These are phyloP conservation scores for Vachellia pachyceras DNA, from an alignment of 306 rosid species.

Conservation along the genomic window DNA sequence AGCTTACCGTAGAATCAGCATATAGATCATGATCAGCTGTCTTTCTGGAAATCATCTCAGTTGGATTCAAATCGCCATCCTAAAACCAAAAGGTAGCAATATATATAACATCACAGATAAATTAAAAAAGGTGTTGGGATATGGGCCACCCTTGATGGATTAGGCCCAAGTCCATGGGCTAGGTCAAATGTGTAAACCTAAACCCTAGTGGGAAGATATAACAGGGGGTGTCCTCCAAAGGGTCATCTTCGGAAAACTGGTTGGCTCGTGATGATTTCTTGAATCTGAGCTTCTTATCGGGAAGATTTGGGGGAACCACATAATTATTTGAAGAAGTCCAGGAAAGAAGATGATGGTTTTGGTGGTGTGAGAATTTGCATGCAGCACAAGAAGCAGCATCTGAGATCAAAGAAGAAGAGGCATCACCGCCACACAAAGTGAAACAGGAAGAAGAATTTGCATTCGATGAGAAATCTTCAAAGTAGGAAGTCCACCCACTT, in stretches of 20 bases:
- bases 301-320: neutral
- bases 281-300: conserved; percentile 48
- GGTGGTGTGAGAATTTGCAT: conserved; percentile 55
- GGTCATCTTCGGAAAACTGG: conserved; percentile 54
- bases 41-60: conserved; percentile 55
- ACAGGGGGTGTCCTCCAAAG: conserved; percentile 97
- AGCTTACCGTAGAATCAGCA: conserved; percentile 66
- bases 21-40: conserved; percentile 45
- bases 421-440: conserved; percentile 42
- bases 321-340: neutral
- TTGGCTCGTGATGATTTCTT: conserved; percentile 66
- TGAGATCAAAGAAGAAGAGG: conserved; percentile 68
- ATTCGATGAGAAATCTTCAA: conserved; percentile 64
- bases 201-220: too few relatives aligned
- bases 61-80: conserved; percentile 63
- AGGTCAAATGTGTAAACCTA: too few relatives aligned
- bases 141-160: too few relatives aligned
- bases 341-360: conserved; percentile 20
- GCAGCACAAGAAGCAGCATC: conserved; percentile 92
- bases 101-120: neutral
- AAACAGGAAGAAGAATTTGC: conserved; percentile 18
- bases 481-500: conserved; percentile 95
- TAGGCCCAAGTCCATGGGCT: too few relatives aligned
- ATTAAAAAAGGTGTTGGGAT: too few relatives aligned
- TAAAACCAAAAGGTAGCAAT: conserved; percentile 10